These are phyloP conservation scores for Pseudogymnoascus sp. DNA, from an alignment of 2,329 filamentous ascomycete genomes.

Conservation along the genomic window DNA sequence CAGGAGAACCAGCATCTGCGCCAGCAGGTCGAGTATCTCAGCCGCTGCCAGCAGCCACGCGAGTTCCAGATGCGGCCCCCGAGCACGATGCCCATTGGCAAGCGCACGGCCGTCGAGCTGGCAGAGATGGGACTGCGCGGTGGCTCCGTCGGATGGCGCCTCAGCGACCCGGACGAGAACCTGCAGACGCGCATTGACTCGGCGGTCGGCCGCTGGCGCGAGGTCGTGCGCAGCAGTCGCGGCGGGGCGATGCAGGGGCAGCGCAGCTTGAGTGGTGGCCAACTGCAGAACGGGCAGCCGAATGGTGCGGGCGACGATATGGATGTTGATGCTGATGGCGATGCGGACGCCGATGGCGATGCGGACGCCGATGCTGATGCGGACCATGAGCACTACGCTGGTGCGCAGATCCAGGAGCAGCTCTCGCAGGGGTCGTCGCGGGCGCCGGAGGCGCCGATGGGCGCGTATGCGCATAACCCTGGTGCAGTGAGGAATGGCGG, in stretches of 20 bases:
- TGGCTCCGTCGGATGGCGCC: slow-evolving; percentile 37
- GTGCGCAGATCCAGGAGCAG: background rate
- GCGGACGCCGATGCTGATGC: slow-evolving; percentile 10
- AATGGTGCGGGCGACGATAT: slow-evolving; percentile 28
- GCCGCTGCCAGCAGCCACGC: slow-evolving; percentile 50
- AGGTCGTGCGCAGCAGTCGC: slow-evolving; percentile 47
- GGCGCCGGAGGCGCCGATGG: slow-evolving; percentile 10
- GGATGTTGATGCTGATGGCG: slow-evolving; percentile 16
- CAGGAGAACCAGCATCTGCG: slow-evolving; percentile 53
- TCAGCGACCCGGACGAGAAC: slow-evolving; percentile 47
- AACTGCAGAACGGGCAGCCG: slow-evolving; percentile 22
- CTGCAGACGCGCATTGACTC: slow-evolving; percentile 43
- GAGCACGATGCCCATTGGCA: slow-evolving; percentile 44
- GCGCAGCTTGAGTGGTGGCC: slow-evolving; percentile 34
- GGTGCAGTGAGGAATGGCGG: background rate
- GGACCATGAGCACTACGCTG: background rate
- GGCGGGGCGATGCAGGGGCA: slow-evolving; percentile 44
- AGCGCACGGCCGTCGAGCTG: slow-evolving; percentile 40
- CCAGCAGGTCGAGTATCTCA: slow-evolving; percentile 51
- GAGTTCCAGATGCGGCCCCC: slow-evolving; percentile 50
- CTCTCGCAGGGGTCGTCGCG: background rate
- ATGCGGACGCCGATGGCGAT: slow-evolving; percentile 13
- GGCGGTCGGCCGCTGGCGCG: slow-evolving; percentile 57
- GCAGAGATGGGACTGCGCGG: slow-evolving; percentile 39
- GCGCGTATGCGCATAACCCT: background rate